Evolutionary conservation across 2,329 filamentous ascomycete species (phyloP), one percentile per base, ranked within the genome.

Genomic region (Arachnomyces sp.): DNA sequence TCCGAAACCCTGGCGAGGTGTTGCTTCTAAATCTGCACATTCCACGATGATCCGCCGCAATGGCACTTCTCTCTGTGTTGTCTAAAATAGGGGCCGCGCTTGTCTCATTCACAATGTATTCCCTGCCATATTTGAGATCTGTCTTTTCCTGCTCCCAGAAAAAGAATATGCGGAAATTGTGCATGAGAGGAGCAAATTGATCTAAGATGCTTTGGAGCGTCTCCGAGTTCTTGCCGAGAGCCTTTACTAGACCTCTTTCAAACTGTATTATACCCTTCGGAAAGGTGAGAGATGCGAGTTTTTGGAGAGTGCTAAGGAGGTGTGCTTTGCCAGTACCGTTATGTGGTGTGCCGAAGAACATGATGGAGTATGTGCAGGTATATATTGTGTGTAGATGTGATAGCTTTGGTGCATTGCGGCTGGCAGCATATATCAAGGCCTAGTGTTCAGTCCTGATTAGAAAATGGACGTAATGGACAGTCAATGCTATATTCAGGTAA

Each of bases 171-270:
- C 51, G 49, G 43, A 65, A 65, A 28, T 51, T 49, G 35, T 52
- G 48, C 55, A 66, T 63, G 39, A 63, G 32, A 3, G 63, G 59
- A 6, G 49, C 52, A 42, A 66, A 67, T 33, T 60, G 49, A 43
- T 62, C 60, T 4, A 56, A 63, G 45, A 66, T 61, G 35, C 63
- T 60, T 45, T 64, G 58, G 11, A 66, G 47, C 16, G 54, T 55
- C 38, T 66, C 61, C 5, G 62, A 67, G 14, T 60, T 66, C 41
- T 68, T 65, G 43, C 72, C 63, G n/a, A 80, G 59, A 2, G 72
- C 75, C 51, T 66, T 69, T 6, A 78, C 63, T 28, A 82, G 58
- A 0, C 73, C 71, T 7, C 73, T 47, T 28, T 60, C 50, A 21
- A 53, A 49, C 14, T 54, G 39, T 2, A 52, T 15, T 9, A 55